These are phyloP conservation scores for Emmonsia crescens DNA, from an alignment of 2,329 filamentous ascomycete genomes.

Conservation along the genomic window DNA sequence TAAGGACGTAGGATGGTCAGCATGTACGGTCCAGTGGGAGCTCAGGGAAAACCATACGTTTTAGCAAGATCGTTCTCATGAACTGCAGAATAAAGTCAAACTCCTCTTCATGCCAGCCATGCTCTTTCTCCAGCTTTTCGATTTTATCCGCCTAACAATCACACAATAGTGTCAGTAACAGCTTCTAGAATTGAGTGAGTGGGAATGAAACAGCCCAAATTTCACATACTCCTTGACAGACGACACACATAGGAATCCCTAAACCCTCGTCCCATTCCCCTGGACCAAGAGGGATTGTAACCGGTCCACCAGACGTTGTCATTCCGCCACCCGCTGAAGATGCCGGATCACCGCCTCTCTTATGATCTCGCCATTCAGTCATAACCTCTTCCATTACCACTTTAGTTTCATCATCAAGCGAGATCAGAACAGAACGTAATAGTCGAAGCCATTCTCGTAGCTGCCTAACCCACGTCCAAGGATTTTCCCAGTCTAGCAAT, in stretches of 20 bases:
- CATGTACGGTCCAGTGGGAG: not conserved
- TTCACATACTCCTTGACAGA: constrained; percentile 76
- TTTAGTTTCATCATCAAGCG: constrained; percentile 64
- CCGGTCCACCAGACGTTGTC: constrained; percentile 53
- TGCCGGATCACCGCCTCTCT: constrained; percentile 49
- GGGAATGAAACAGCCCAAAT: not conserved
- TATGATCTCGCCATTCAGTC: constrained; percentile 64
- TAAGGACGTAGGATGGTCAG: not conserved
- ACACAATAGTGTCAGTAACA: constrained; percentile 15
- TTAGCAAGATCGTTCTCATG: constrained; percentile 76
- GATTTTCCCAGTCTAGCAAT: constrained; percentile 89
- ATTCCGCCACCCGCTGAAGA: constrained; percentile 44
- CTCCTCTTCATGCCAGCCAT: constrained; percentile 89
- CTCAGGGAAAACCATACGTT: constrained; percentile 43
- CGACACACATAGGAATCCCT: constrained; percentile 77
- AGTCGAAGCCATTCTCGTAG: constrained; percentile 82
- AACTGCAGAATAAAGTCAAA: constrained; percentile 95
- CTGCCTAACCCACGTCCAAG: constrained; percentile 84
- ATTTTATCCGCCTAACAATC: constrained; percentile 65
- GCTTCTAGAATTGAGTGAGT: not conserved
- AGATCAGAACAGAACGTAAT: constrained; percentile 63
- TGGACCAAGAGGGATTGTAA: constrained; percentile 66
- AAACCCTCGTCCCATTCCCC: constrained; percentile 90
- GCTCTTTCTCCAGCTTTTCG: constrained; percentile 76
- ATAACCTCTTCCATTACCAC: constrained; percentile 81